Conservation (phyloP, 2,329 filamentous ascomycete genomes). For the Fusarium sp. region DNA sequence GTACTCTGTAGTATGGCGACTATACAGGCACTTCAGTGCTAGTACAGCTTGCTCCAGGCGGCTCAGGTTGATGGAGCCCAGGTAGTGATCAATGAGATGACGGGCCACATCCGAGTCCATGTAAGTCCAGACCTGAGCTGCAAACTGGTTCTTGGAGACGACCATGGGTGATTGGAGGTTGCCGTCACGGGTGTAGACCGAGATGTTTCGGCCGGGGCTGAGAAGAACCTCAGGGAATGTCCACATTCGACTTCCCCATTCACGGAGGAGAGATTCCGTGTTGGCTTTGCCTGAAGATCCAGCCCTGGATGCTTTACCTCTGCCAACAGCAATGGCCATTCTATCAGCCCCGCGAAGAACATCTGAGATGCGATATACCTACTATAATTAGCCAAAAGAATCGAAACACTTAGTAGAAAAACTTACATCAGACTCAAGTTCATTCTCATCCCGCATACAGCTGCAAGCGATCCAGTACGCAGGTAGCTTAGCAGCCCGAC, state of each 20-base stretch:
- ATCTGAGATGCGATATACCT: conserved; percentile 48
- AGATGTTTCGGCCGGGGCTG: conserved; percentile 43
- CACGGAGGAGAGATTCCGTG: conserved; percentile 44
- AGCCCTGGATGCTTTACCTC: conserved; percentile 28
- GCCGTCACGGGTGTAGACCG: conserved; percentile 46
- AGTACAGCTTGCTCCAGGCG: conserved; percentile 52
- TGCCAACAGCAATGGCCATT: conserved; percentile 46
- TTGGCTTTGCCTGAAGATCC: conserved; percentile 29
- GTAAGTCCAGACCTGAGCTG: conserved; percentile 49
- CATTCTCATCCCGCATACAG: conserved; percentile 46
- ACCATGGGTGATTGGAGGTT: conserved; percentile 36
- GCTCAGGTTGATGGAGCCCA: conserved; percentile 51
- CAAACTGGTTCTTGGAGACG: conserved; percentile 53
- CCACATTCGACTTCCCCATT: conserved; percentile 50
- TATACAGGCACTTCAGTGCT: conserved; percentile 51
- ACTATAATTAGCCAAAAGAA: conserved; percentile 6
- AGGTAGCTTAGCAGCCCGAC: conserved; percentile 44
- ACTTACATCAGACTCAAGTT: conserved; percentile 46
- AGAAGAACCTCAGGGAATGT: conserved; percentile 49
- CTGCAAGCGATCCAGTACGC: conserved; percentile 49
- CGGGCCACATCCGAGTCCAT: conserved; percentile 48
- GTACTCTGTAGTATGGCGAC: conserved; percentile 43
- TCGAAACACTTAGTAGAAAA: no score
- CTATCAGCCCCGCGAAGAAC: conserved; percentile 45
- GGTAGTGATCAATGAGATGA: conserved; percentile 54